These are phyloP conservation scores for Toxicodendron radicans DNA, from an alignment of 345 rosid species.

Conservation along the genomic window DNA sequence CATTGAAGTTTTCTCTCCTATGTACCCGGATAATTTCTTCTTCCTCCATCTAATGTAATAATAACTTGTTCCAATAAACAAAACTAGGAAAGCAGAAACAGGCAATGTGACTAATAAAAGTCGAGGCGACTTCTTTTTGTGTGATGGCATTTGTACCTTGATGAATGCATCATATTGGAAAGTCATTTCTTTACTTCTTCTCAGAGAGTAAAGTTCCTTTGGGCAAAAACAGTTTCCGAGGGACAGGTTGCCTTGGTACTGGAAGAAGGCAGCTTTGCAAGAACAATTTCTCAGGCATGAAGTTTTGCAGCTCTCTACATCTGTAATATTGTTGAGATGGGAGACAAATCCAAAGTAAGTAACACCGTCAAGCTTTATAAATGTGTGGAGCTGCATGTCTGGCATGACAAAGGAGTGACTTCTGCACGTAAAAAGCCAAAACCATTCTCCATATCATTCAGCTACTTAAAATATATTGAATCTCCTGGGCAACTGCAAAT, in stretches of 20 bases:
- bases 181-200: not conserved
- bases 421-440: slow-evolving; percentile 1
- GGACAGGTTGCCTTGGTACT: not conserved
- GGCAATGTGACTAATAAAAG: no score
- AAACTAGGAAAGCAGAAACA: not conserved
- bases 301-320: slow-evolving; percentile 18
- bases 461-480: not conserved
- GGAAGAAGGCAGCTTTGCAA: slow-evolving; percentile 26
- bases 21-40: not conserved
- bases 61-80: not conserved
- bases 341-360: slow-evolving; percentile 13
- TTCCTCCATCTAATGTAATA: not conserved
- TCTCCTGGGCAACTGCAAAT: slow-evolving; percentile 12
- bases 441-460: not conserved
- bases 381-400: not conserved
- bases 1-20: not conserved
- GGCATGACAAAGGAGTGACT: slow-evolving; percentile 13
- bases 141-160: slow-evolving; percentile 15
- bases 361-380: slow-evolving; percentile 8
- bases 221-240: slow-evolving; percentile 22
- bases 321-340: not conserved
- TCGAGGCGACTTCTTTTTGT: not conserved
- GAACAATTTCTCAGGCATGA: slow-evolving; percentile 29
- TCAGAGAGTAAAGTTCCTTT: slow-evolving; percentile 18
- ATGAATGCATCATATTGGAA: not conserved